Base-by-base conservation (phyloP, 495 filamentous ascomycete species). In the Xylaria grammica region DNA sequence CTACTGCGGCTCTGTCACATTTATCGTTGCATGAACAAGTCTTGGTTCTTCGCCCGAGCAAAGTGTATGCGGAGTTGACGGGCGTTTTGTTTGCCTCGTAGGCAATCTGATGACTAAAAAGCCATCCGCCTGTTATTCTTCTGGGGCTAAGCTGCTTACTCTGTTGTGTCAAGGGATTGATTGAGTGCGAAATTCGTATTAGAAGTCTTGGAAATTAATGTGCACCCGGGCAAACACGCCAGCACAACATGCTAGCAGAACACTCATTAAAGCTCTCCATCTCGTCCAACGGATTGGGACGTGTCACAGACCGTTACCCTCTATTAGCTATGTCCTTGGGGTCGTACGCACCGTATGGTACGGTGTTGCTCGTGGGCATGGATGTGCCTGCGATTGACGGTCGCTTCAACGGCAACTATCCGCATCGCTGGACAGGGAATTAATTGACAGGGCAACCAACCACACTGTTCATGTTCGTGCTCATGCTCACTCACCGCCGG, bases 1-100 rank as follows among this genome's bases (percentile, higher is more conserved):
- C 59, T 62, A 62, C 46, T 62, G 59, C 59, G 59, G 59, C 46
- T 51, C 45, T 62, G 46, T 51, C 59, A 60, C 58, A 50, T 32
- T 60, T 45, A 48, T 27, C 11, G 40, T 29, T 38, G 6, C 58
- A 27, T 51, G 22, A 17, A 49, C 44, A 51, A 36, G 36, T 62
- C 22, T 52, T 52, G 40, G 51, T 55, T 15, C 40, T 63, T 55
- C 29, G 60, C 20, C 50, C 60, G 60, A 48, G 27, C n/a, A 27
- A 5, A 46, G 20, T 19, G 29, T 30, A 38, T 42, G 49, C 36
- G 50, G 60, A 30, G 34, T n/a, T 26, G 11, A 26, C 38, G 22
- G 36, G 34, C 32, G 26, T 38, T 50, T 20, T 46, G 19, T 26
- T 17, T 49, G 19, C 44, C 57, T 50, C 24, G 11, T 7, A 40